Base-by-base conservation (phyloP, 345 rosid genomes). In the Rhodomyrtus tomentosa region DNA sequence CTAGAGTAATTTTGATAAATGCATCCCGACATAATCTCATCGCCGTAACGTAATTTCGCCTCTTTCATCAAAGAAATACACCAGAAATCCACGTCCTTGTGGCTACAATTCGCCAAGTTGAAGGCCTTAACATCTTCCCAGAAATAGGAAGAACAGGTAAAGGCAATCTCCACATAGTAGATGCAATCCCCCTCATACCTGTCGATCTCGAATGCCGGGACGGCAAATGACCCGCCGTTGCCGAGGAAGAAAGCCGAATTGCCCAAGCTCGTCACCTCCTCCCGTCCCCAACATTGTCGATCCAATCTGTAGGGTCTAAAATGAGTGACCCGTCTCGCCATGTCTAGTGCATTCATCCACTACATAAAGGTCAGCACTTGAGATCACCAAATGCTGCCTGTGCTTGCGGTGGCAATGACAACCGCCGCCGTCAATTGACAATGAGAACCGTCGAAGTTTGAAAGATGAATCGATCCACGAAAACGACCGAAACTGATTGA, bases 331-430 rank as follows among this genome's bases (percentile, higher is more conserved):
- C 62, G 62, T 2, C 62, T 0, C 14, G 13, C 14, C 42, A 40
- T 10, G 8, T 50, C 16, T 50, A 13, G 1, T 12, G 16, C 16
- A 1, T 10, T 0, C 0, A 3, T n/a, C 62, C 32, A 56, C 62
- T 27, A 25, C 62, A 56, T 0, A 56, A 56, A 56, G 62, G n/a
- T 56, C 29, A 5, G 15, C 62, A 12, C 62, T n/a, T 0, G 32
- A 56, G 15, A 56, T 27, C 62, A 56, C 62, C 62, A n/a, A n/a
- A 7, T n/a, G 62, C 32, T 56, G 0, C 0, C 16, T 25, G 15
- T 5, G 0, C 16, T 16, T 3, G 32, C 62, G 3, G 6, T 0
- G 0, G 15, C 5, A 56, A 15, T 7, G 29, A 0, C 58, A 5
- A 12, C 58, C 1, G 45, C 45, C 45, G 7, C 13, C n/a, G 27